Conservation (phyloP, 768 basidiomycete genomes). For the Termitomyces titanicus region DNA sequence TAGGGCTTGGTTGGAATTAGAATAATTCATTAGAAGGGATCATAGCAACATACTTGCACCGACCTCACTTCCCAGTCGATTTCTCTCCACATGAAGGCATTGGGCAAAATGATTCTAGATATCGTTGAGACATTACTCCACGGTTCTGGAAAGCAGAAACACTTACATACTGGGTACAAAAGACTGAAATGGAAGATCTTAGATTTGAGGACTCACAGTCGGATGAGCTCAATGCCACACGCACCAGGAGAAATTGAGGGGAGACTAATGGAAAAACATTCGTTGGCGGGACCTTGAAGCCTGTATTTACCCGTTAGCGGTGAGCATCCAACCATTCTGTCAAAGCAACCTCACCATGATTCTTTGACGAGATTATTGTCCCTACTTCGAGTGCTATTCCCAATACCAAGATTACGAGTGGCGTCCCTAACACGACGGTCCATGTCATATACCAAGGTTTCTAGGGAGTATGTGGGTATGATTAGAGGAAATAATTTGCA, state of each 20-base stretch:
- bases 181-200: constrained; percentile 33
- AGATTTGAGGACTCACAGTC: not conserved
- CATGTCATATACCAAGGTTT: constrained; percentile 32
- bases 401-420: constrained; percentile 40
- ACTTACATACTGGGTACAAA: constrained; percentile 54
- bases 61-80: constrained; percentile 52
- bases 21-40: not conserved
- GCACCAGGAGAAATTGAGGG: constrained; percentile 40
- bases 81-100: constrained; percentile 45
- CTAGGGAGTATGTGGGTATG: constrained; percentile 10
- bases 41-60: constrained; percentile 47
- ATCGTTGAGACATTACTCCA: not conserved
- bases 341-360: constrained; percentile 34
- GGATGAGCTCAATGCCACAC: constrained; percentile 6
- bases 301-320: constrained; percentile 26
- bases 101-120: constrained; percentile 43
- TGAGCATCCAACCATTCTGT: not conserved
- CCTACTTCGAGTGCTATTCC: constrained; percentile 48
- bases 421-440: constrained; percentile 32
- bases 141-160: not conserved
- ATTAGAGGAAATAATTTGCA: not conserved
- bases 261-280: constrained; percentile 51
- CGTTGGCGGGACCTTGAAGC: constrained; percentile 46
- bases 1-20: constrained; percentile 46
- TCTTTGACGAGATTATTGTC: constrained; percentile 35